Evolutionary conservation across 2,329 filamentous ascomycete species (phyloP).

Genomic region (Sporothrix brasiliensis): DNA sequence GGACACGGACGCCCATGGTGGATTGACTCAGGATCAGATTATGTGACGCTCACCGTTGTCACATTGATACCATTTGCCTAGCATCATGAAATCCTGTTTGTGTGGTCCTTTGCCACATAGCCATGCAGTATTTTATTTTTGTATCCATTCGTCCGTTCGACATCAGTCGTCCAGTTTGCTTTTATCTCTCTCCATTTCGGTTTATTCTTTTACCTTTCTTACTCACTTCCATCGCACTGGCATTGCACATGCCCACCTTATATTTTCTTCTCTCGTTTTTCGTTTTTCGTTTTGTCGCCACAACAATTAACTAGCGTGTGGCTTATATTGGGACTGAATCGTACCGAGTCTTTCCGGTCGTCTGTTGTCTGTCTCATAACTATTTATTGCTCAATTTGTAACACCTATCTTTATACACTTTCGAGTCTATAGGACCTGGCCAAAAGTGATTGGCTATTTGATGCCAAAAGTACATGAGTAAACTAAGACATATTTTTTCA

Average conservation of each 20-base stretch:
- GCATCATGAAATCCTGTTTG: too few relatives aligned
- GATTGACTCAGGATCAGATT: constrained; percentile 95
- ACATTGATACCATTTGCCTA: background rate
- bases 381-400: background rate
- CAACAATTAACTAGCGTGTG: background rate
- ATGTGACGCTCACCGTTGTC: constrained; percentile 61
- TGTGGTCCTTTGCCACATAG: background rate
- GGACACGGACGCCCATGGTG: constrained; percentile 76
- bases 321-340: background rate
- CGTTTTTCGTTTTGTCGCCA: background rate
- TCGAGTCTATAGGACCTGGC: background rate
- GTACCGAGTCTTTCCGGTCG: background rate
- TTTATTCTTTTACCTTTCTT: constrained; percentile 11
- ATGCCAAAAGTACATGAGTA: background rate
- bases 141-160: background rate
- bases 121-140: background rate
- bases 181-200: constrained; percentile 33
- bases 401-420: background rate
- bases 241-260: background rate
- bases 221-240: background rate
- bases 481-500: background rate
- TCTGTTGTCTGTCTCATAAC: background rate
- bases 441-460: background rate
- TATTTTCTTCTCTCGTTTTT: background rate
- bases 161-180: background rate